Evolutionary conservation across 228 moss, liverwort and hornwort species (phyloP).

Genomic region (Sphagnum magellanicum): DNA sequence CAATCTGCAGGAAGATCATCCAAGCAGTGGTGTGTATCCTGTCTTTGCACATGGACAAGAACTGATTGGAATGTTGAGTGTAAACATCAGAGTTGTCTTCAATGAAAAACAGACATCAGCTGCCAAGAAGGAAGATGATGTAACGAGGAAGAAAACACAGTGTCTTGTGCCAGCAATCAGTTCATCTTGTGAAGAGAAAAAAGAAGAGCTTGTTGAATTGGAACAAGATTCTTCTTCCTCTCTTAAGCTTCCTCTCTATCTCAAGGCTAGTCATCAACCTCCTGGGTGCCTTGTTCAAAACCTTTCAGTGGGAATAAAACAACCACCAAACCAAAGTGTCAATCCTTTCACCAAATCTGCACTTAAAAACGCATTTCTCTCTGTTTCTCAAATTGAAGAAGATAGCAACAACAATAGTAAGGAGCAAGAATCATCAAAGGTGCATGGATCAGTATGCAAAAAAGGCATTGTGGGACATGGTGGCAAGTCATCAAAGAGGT

Average conservation of each 20-base stretch:
- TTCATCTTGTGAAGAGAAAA: slow-evolving; percentile 11
- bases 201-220: slow-evolving; percentile 9
- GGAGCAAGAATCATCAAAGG: too few relatives aligned
- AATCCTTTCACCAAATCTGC: not conserved
- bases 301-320: too few relatives aligned
- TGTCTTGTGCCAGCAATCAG: not conserved
- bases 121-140: not conserved
- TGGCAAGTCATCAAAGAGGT: too few relatives aligned
- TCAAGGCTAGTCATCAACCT: not conserved
- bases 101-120: not conserved
- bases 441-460: too few relatives aligned
- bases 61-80: slow-evolving; percentile 24
- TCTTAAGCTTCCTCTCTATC: slow-evolving; percentile 11
- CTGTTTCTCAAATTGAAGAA: too few relatives aligned
- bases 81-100: slow-evolving; percentile 20
- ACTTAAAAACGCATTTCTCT: not conserved
- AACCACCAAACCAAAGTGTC: not conserved
- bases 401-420: too few relatives aligned
- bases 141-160: not conserved
- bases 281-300: not conserved
- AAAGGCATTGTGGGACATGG: too few relatives aligned
- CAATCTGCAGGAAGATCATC: slow-evolving; percentile 16
- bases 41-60: slow-evolving; percentile 35
- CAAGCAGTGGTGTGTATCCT: slow-evolving; percentile 25
- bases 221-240: not conserved